Base-by-base conservation (phyloP, 495 filamentous ascomycete genomes). In the Penicillium malachiteum region DNA sequence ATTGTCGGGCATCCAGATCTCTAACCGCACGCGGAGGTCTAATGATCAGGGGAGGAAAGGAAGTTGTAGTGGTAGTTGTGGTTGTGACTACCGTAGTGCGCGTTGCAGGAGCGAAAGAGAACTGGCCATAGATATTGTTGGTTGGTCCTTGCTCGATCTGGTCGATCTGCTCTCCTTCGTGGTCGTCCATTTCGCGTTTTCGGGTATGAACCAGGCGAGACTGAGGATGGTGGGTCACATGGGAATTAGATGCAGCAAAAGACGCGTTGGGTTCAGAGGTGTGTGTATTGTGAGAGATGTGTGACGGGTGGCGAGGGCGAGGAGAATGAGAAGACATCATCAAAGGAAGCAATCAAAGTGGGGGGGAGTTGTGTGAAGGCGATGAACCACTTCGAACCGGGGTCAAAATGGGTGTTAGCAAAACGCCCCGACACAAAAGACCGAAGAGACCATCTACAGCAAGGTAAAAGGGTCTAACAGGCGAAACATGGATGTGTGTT, bases 41-140 rank as follows among this genome's bases (percentile, higher is more conserved):
- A 60, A 97, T 82, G 46, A 88, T 69, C 11, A 97, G 72, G 14
- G 92, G 93, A 12, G 94, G 92, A 55, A 94, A 93, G 5, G 84
- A 85, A 34, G 90, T 87, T 17, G 94, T 96, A 0, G 93, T 97
- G 1, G 91, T 96, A 0, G 92, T 97, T 0, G 93, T 97, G 0
- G 94, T 97, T 5, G 92, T 97, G 56, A 97, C 86, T 8, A 90
- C 84, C 2, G 87, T 90, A 17, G 87, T 89, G 64, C 85, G 80
- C 18, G 87, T 90, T 13, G 87, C 82, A 30, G 87, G 87, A 52
- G 83, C 86, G 65, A 85, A 87, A 12, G 85, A 87, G 52, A 91
- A 81, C 62, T 87, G 84, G 10, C 81, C 87, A 51, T 89, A 62
- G 37, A 74, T 78, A 46, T 58, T 60, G 39, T 39, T 62, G 17